Evolutionary conservation across 2,329 filamentous ascomycete genomes (phyloP), one percentile per base, ranked within the genome.

Genomic region (Fusarium succisae): DNA sequence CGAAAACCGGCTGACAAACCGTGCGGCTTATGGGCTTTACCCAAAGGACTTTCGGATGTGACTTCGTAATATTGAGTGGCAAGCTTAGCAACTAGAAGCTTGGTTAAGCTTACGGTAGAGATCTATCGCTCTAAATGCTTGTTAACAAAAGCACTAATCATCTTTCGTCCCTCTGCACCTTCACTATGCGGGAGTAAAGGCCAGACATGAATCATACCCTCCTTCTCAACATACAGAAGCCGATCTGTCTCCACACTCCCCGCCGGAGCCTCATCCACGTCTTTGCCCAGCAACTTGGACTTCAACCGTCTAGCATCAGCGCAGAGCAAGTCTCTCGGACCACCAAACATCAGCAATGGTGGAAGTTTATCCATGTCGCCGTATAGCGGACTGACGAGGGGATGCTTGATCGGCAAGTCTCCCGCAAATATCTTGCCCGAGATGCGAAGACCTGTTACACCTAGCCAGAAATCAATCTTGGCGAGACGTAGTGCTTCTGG

Each of bases 221-320:
- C 59, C 26, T 39, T 64, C 47, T 66, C 63, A 38, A 64, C 28
- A 28, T 66, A 64, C 6, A 55, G 22, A 20, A 66, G 51, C 11
- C 39, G n/a, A 24, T 55, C n/a, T 2, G 18, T 55, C 59, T 64
- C 32, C 0, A n/a, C 13, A 28, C 59, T 39, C 8, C 63, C 63
- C 8, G n/a, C 38, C 10, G 22, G 20, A 28, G 63, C 39, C 26
- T 55, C 47, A 17, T 64, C 39, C 9, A 35, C 15, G 1, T 41
- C 47, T 10, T 26, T 24, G 0, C 63, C 63, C 13, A 39, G 20
- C 6, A 64, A 66, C n/a, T 66, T 66, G 2, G 63, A 55, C 12
- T 55, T 66, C 8, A 66, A 9, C 13, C 63, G 63, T 18, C 63
- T 20, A 1, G 63, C 59, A 14, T 64, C 63, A 18, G 39, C 39